These are phyloP conservation scores for Goffeauzyma gilvescens DNA, from an alignment of 768 basidiomycete species.

Conservation along the genomic window DNA sequence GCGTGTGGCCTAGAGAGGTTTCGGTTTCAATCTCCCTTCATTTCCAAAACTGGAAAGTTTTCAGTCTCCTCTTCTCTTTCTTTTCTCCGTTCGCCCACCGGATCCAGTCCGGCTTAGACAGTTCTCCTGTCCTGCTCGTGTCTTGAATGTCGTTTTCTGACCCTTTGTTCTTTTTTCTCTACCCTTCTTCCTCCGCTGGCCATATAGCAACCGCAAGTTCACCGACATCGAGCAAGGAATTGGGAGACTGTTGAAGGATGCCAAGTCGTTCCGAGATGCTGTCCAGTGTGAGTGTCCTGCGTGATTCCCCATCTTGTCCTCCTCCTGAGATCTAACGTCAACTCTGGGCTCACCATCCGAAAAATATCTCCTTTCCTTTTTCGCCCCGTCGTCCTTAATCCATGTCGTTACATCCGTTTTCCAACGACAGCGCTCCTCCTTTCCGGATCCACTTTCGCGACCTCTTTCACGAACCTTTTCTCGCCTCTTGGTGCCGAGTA, in stretches of 20 bases:
- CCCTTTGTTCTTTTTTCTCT: background rate
- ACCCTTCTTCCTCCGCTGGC: background rate
- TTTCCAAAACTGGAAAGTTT: too few species aligned
- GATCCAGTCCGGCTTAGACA: background rate
- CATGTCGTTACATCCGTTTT: background rate
- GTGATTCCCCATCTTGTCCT: background rate
- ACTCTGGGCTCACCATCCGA: background rate
- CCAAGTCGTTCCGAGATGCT: constrained; percentile 65
- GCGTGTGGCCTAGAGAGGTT: too few species aligned
- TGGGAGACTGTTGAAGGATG: constrained; percentile 83
- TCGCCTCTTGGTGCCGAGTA: constrained; percentile 43
- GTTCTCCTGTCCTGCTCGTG: background rate
- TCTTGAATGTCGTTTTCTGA: background rate
- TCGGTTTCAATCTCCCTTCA: too few species aligned
- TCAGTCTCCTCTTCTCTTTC: background rate
- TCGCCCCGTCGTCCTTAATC: background rate
- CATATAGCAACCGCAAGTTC: constrained; percentile 46
- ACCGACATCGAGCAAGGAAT: constrained; percentile 53
- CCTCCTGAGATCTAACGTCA: background rate
- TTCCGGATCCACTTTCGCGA: constrained; percentile 32
- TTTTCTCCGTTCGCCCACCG: constrained; percentile 2
- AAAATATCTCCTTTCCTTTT: background rate
- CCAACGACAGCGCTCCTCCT: constrained; percentile 24
- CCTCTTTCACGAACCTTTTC: constrained; percentile 32
- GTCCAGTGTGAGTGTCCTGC: constrained; percentile 41